A percentile compares a stretch with the other conserved stretches of the same genome.
Evolutionary conservation across 176 grass and related monocot genomes (phyloP).

Genomic region (Eleusine indica): DNA sequence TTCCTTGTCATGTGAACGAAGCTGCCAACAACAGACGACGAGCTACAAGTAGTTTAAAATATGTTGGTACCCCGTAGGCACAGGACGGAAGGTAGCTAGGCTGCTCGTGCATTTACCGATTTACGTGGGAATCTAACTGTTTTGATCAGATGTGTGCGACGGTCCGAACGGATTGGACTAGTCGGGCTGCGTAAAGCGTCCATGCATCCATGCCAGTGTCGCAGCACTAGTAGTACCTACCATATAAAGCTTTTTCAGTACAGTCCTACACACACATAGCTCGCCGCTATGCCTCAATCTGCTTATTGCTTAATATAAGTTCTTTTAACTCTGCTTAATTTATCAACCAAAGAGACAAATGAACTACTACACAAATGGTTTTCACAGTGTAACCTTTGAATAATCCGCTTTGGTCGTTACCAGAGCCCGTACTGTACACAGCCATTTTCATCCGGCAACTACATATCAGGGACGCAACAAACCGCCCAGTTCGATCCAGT

Average conservation of each 20-base stretch:
- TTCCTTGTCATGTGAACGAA: neutral
- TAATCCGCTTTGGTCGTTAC: neutral
- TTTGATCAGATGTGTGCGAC: conserved; percentile 30
- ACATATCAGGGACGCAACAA: neutral
- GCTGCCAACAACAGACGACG: neutral
- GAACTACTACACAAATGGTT: too few species aligned
- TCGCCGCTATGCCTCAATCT: neutral
- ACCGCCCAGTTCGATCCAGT: too few species aligned
- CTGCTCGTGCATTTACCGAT: conserved; percentile 16
- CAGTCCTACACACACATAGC: neutral
- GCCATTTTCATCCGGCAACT: neutral
- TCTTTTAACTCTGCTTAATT: too few species aligned
- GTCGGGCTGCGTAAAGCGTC: neutral
- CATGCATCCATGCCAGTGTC: neutral
- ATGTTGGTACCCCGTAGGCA: neutral
- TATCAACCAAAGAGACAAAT: too few species aligned
- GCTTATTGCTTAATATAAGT: too few species aligned
- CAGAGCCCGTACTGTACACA: too few species aligned
- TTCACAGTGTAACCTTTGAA: too few species aligned
- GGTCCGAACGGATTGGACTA: conserved; percentile 37
- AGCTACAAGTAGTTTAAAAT: neutral
- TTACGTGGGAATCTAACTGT: conserved; percentile 40
- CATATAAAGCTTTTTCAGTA: neutral
- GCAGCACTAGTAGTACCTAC: neutral
- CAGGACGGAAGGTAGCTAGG: conserved; percentile 3